Base-by-base conservation (phyloP, 2,329 filamentous ascomycete species). In the Cryphonectria japonica region DNA sequence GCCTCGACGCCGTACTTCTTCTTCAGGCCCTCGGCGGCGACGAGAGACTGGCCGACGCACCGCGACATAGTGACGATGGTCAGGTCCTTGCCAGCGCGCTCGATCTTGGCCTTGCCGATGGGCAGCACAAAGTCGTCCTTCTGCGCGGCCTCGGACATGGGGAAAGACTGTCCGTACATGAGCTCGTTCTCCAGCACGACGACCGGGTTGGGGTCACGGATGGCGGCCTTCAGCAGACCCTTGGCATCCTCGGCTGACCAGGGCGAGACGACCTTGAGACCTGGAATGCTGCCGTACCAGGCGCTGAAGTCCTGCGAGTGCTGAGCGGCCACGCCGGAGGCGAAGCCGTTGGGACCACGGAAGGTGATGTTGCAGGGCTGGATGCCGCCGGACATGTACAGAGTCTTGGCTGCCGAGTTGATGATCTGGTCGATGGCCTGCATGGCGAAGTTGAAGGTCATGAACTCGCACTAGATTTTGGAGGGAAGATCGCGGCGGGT, bases 361-460 rank as follows among this genome's bases (percentile, higher is more conserved):
- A 99, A 99, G 77, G 96, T 98, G 85, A 99, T 95, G 87, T 98
- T 98, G 87, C 96, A 99, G 78, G 96, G 96, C 85, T 99, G 96
- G 83, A 98, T 98, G 83, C 96, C 96, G 79, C 96, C 96, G 75
- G 96, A 98, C 96, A 99, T 99, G 88, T 99, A 99, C 80, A 99
- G 95, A 71, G 96, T 99, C 89, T 99, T 99, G 80, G 94, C 96
- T 77, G 88, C 96, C 66, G 95, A 98, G 91, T 99, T 99, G 90
- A 99, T 95, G 81, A 99, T 93, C 83, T 99, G 96, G 83, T 99
- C 96, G 83, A 99, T 99, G 81, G 96, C 94, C 87, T 99, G 96
- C 96, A 99, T 99, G 83, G 96, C 95, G 82, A 98, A 98, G 90
- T 99, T 99, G 91, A 97, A 98, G 79, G 96, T 99, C 96, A 99